These are phyloP conservation scores for Mycena alexandri DNA, from an alignment of 768 basidiomycete species.

Conservation along the genomic window DNA sequence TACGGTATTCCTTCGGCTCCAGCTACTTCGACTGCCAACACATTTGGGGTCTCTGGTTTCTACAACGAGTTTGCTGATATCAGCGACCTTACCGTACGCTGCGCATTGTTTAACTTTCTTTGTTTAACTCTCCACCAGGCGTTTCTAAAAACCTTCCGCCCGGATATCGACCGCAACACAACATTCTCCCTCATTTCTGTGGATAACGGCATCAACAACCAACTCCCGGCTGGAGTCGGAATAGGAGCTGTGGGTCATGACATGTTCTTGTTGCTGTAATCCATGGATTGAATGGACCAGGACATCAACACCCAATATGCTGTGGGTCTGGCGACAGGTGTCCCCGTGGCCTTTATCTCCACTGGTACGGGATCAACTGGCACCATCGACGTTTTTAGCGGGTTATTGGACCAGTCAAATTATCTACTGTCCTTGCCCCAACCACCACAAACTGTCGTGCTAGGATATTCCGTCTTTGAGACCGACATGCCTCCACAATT, in stretches of 20 bases:
- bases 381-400: background rate
- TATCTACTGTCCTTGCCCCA: background rate
- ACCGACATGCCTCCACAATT: background rate
- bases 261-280: too few species aligned
- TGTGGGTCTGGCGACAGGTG: background rate
- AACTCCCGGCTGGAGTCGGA: background rate
- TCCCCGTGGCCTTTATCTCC: background rate
- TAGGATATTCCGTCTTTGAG: background rate
- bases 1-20: background rate
- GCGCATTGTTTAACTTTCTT: too few species aligned
- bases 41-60: slow-evolving; percentile 6
- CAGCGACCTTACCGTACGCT: too few species aligned
- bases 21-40: background rate
- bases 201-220: slow-evolving; percentile 1
- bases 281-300: too few species aligned
- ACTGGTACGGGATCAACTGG: background rate
- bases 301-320: background rate
- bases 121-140: background rate
- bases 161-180: background rate
- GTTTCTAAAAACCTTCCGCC: background rate
- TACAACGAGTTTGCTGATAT: slow-evolving; percentile 6
- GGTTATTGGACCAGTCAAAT: background rate
- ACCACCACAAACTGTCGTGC: background rate
- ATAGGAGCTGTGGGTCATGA: too few species aligned
- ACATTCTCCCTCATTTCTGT: background rate